Percentiles rank a stretch among this genome's conserved stretches.
Evolutionary conservation across 129 eudicot species (phyloP).

Genomic region (Flaveria robusta): DNA sequence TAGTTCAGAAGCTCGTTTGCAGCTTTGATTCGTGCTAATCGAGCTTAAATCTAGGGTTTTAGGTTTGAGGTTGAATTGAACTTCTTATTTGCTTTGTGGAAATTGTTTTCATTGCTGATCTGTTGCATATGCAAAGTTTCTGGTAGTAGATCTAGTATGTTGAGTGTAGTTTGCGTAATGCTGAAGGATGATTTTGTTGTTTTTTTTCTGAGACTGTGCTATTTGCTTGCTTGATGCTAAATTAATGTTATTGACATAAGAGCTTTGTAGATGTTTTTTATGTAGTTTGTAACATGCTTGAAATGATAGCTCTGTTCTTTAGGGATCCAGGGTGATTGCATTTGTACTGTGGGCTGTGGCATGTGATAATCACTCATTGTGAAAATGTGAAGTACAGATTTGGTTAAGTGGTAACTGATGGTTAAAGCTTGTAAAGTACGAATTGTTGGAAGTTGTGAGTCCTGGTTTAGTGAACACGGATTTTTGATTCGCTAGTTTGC

Average conservation of each 20-base stretch:
- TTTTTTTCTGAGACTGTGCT: not conserved
- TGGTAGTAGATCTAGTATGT: slow-evolving; percentile 20
- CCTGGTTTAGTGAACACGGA: slow-evolving; percentile 10
- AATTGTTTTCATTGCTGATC: slow-evolving; percentile 10
- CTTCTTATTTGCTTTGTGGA: not conserved
- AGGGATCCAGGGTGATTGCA: not conserved
- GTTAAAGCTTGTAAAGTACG: not conserved
- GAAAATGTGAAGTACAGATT: slow-evolving; percentile 16
- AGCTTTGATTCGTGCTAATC: not conserved
- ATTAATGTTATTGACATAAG: slow-evolving; percentile 11
- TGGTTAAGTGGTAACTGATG: slow-evolving; percentile 24
- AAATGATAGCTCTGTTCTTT: slow-evolving; percentile 1
- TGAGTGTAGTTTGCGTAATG: slow-evolving; percentile 23
- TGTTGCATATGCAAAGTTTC: not conserved
- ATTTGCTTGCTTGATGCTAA: not conserved
- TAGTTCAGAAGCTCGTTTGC: slow-evolving; percentile 22
- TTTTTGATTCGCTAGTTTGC: not conserved
- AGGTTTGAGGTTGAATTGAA: slow-evolving; percentile 19
- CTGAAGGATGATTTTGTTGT: not conserved
- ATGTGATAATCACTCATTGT: slow-evolving; percentile 7
- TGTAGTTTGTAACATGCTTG: slow-evolving; percentile 7
- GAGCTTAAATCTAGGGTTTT: slow-evolving; percentile 44
- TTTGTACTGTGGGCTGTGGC: slow-evolving; percentile 3
- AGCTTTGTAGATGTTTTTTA: not conserved
- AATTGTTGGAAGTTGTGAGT: not conserved